These are phyloP conservation scores for Daldinia concentrica DNA, from an alignment of 495 filamentous ascomycete species.

Conservation along the genomic window DNA sequence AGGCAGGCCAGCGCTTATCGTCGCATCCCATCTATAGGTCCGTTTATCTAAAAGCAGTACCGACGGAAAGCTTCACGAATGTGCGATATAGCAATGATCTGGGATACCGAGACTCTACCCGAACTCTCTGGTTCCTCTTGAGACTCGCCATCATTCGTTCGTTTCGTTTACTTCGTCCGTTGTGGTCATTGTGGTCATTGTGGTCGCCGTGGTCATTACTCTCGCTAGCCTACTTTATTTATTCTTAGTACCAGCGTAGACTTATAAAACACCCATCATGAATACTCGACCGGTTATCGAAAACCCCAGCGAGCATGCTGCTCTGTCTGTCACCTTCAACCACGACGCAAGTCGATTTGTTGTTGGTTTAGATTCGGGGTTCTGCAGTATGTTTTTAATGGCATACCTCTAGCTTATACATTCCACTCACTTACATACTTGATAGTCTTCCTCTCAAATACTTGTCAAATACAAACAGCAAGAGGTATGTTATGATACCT, in stretches of 20 bases:
- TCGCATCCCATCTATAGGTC: constrained; percentile 7
- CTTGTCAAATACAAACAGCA: constrained; percentile 74
- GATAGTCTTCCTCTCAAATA: constrained; percentile 79
- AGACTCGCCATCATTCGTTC: constrained; percentile 24
- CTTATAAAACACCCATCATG: constrained; percentile 64
- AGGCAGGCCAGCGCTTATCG: constrained; percentile 21
- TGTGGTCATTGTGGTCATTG: neutral
- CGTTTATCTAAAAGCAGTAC: constrained; percentile 15
- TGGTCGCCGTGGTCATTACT: constrained; percentile 1
- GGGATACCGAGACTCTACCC: constrained; percentile 14
- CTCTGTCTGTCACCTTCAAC: constrained; percentile 88
- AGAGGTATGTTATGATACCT: constrained; percentile 50
- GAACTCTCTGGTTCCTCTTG: constrained; percentile 37
- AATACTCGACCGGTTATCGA: constrained; percentile 90
- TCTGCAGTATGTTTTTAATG: constrained; percentile 72
- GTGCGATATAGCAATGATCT: constrained; percentile 40
- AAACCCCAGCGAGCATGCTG: constrained; percentile 74
- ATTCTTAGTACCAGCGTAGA: constrained; percentile 3
- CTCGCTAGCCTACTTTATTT: constrained; percentile 8
- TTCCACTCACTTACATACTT: constrained; percentile 26
- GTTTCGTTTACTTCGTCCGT: constrained; percentile 15
- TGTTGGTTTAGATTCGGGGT: constrained; percentile 86
- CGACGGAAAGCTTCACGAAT: constrained; percentile 30
- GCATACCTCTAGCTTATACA: constrained; percentile 13
- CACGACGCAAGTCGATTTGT: constrained; percentile 87